Conservation (phyloP, 257 asterid genomes). For the Scutellaria minor region DNA sequence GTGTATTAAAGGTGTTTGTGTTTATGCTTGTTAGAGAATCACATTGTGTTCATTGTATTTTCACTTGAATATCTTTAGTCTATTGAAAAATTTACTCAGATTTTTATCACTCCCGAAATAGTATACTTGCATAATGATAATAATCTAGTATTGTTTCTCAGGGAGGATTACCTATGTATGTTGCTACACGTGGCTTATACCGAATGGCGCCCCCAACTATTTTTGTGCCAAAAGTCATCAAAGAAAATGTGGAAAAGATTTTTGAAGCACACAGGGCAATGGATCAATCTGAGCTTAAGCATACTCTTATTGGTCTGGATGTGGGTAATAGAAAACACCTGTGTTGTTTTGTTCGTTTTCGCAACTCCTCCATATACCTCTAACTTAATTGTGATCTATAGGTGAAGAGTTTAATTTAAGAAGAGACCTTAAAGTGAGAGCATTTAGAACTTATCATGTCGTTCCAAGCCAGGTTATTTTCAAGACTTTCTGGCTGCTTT, state of each 20-base stretch:
- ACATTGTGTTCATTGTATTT: background rate
- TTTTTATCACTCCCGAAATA: no score
- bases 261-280: conserved; percentile 94
- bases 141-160: conserved; percentile 32
- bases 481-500: conserved; percentile 18
- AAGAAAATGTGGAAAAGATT: conserved; percentile 76
- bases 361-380: background rate
- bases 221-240: conserved; percentile 80
- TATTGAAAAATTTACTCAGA: conserved; percentile 16
- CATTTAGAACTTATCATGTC: conserved; percentile 83
- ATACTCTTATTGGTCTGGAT: conserved; percentile 83
- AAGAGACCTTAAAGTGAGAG: conserved; percentile 83
- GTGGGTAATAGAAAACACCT: conserved; percentile 66
- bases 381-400: conserved; percentile 39
- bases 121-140: no score
- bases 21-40: background rate
- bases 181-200: conserved; percentile 90
- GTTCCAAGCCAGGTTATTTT: conserved; percentile 89
- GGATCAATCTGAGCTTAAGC: conserved; percentile 89
- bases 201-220: conserved; percentile 83
- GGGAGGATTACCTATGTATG: conserved; percentile 98
- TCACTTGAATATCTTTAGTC: background rate
- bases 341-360: conserved; percentile 8
- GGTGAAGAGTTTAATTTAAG: conserved; percentile 86
- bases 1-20: background rate